Conservation (phyloP, 371 early-diverging fungal genomes). For the Amoeboradix gromovi region DNA sequence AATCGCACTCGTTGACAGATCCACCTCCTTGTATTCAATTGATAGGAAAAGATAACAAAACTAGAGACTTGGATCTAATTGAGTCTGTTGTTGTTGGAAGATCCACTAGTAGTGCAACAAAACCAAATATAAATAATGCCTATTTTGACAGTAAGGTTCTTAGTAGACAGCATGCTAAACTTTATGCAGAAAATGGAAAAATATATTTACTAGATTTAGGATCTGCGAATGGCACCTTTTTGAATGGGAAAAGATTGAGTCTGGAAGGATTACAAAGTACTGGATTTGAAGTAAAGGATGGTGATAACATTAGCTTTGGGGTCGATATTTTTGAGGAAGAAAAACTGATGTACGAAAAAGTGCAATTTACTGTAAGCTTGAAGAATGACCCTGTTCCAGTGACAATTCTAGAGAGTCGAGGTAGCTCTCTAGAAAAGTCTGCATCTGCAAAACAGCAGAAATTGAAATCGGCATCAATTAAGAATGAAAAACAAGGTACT, state of each 20-base stretch:
- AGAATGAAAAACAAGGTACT: too few relatives aligned
- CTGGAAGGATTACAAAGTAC: slow-evolving; percentile 1
- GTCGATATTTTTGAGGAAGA: neutral
- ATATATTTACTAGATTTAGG: neutral
- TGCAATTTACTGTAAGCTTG: neutral
- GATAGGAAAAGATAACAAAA: neutral
- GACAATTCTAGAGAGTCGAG: neutral
- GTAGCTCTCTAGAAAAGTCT: neutral
- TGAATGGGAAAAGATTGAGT: slow-evolving; percentile 2
- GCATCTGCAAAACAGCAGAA: neutral
- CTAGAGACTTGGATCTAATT: neutral
- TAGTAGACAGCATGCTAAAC: neutral
- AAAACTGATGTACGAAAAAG: neutral
- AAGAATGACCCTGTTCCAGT: neutral
- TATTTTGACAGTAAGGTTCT: neutral
- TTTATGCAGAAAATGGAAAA: neutral
- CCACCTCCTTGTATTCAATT: neutral
- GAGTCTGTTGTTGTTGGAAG: neutral
- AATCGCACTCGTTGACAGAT: neutral
- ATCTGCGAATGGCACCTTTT: slow-evolving; percentile 1
- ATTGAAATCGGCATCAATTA: neutral
- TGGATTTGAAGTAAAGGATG: neutral
- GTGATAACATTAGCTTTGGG: neutral
- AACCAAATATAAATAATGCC: neutral
- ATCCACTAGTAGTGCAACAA: neutral